Percentiles rank a stretch among this genome's conserved stretches.
Evolutionary conservation across 768 basidiomycete genomes (phyloP).

Genomic region (Scleroderma bovista): DNA sequence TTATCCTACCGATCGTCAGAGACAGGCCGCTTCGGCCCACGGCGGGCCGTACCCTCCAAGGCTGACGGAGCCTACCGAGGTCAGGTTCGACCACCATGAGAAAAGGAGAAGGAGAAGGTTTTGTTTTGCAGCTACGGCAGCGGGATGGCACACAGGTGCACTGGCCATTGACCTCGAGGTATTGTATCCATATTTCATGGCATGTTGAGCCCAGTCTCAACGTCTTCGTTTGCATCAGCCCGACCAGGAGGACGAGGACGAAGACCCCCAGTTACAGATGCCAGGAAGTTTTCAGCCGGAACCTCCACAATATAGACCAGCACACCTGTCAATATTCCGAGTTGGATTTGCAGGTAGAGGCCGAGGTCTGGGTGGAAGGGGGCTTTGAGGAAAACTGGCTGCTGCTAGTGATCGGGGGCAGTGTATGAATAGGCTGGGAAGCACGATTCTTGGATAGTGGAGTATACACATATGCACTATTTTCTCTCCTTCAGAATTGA

Average conservation of each 20-base stretch:
- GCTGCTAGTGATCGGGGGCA: background rate
- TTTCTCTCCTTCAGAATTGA: too few relatives aligned
- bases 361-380: constrained; percentile 20
- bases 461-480: too few relatives aligned
- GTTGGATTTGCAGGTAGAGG: constrained; percentile 60
- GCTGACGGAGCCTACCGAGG: constrained; percentile 59
- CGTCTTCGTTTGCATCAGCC: constrained; percentile 11
- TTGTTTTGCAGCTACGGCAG: constrained; percentile 75
- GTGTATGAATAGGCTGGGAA: constrained; percentile 8
- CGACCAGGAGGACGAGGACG: constrained; percentile 34
- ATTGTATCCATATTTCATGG: background rate
- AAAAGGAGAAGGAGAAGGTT: constrained; percentile 53
- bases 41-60: constrained; percentile 27
- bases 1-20: constrained; percentile 38
- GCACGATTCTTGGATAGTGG: background rate
- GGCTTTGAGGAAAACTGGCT: constrained; percentile 6
- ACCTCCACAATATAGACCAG: constrained; percentile 8
- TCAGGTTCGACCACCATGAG: constrained; percentile 61
- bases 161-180: constrained; percentile 84
- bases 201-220: constrained; percentile 1
- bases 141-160: constrained; percentile 91
- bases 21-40: constrained; percentile 21
- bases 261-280: constrained; percentile 21
- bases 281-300: constrained; percentile 31
- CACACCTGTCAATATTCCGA: constrained; percentile 34